Evolutionary conservation across 495 filamentous ascomycete species (phyloP).

Genomic region (Mytilinidion resinicola): DNA sequence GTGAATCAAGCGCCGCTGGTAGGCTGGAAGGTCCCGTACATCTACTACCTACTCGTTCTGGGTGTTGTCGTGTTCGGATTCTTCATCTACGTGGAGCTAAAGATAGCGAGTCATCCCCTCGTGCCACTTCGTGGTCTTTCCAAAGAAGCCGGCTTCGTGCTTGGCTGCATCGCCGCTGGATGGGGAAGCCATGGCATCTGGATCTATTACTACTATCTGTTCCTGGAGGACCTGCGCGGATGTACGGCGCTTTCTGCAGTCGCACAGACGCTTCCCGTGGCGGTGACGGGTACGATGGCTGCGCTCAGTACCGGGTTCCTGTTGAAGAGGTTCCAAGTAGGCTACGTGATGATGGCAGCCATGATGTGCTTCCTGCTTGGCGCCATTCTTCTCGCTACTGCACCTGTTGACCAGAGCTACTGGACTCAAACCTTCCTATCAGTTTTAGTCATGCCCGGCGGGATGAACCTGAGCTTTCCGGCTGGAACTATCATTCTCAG

Average conservation of each 20-base stretch:
- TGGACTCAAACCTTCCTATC: slow-evolving; percentile 57
- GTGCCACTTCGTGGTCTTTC: slow-evolving; percentile 42
- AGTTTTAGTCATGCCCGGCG: slow-evolving; percentile 51
- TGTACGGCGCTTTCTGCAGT: slow-evolving; percentile 37
- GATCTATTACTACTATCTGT: slow-evolving; percentile 44
- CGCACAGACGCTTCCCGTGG: slow-evolving; percentile 38
- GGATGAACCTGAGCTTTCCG: slow-evolving; percentile 59
- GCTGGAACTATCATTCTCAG: slow-evolving; percentile 54
- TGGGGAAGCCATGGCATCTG: slow-evolving; percentile 46
- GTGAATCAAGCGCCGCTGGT: slow-evolving; percentile 47
- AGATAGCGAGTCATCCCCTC: slow-evolving; percentile 37
- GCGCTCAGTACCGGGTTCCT: slow-evolving; percentile 43
- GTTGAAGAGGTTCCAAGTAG: slow-evolving; percentile 35
- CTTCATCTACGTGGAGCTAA: slow-evolving; percentile 42
- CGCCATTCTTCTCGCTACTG: slow-evolving; percentile 40
- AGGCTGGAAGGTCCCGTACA: slow-evolving; percentile 43
- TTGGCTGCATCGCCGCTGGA: slow-evolving; percentile 43
- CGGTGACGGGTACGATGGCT: slow-evolving; percentile 37
- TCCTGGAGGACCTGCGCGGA: slow-evolving; percentile 36
- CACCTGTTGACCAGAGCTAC: slow-evolving; percentile 46
- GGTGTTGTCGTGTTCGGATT: slow-evolving; percentile 36
- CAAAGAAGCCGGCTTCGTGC: slow-evolving; percentile 39
- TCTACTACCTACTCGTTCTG: slow-evolving; percentile 44
- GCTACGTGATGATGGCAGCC: slow-evolving; percentile 47
- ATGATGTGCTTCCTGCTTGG: slow-evolving; percentile 43